phyloP scores from a whole-genome alignment of 306 rosid genomes.

The Albizia julibrissin region DNA sequence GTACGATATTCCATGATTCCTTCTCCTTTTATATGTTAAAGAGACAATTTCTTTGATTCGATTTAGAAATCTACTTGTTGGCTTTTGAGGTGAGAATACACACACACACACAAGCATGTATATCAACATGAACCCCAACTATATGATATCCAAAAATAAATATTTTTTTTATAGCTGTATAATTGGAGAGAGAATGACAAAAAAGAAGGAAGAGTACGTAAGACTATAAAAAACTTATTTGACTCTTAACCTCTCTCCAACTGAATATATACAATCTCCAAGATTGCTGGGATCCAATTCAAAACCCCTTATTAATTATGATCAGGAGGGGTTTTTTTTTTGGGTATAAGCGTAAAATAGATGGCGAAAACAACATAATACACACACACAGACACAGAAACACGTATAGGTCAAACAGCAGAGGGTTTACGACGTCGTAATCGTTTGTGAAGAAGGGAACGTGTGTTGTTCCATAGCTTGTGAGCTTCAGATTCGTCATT shows the following conservation, averaged over 20 bases:
- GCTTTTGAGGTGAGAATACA: not conserved
- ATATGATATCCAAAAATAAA: not conserved
- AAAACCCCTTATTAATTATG: slow-evolving; percentile 33
- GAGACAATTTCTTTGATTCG: not conserved
- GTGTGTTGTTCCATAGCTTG: slow-evolving; percentile 74
- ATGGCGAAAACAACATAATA: not conserved
- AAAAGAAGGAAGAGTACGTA: not conserved
- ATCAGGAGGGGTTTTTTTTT: not conserved
- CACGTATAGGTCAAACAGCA: slow-evolving; percentile 25
- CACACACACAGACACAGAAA: not conserved
- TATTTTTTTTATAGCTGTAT: not conserved
- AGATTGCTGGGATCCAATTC: not conserved
- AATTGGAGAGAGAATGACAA: not conserved
- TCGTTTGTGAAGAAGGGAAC: slow-evolving; percentile 57
- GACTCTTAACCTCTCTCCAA: not conserved
- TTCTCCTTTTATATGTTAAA: not conserved
- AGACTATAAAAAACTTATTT: not conserved
- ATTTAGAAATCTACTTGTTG: not conserved
- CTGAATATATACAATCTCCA: not conserved
- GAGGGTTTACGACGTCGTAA: slow-evolving; percentile 43
- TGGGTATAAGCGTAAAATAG: not conserved
- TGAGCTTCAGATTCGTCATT: slow-evolving; percentile 74
- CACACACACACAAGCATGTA: not conserved
- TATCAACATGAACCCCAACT: not conserved
- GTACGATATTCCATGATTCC: not conserved